These are phyloP conservation scores for Xylaria telfairii DNA, from an alignment of 495 filamentous ascomycete genomes.

Conservation along the genomic window DNA sequence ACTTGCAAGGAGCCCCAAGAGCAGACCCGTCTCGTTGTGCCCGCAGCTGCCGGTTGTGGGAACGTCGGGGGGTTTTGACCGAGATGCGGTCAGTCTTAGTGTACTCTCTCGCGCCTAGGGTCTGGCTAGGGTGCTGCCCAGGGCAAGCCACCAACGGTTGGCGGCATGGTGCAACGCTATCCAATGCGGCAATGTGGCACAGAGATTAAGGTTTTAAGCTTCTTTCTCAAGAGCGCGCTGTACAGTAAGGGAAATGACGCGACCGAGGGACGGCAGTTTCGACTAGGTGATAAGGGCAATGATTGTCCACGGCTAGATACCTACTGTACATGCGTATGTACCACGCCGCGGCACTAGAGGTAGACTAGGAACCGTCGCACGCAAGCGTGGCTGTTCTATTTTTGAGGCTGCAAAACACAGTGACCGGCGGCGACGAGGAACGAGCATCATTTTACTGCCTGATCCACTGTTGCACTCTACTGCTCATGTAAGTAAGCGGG, in stretches of 20 bases:
- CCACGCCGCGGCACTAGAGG: too few species aligned
- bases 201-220: constrained; percentile 27
- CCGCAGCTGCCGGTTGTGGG: constrained; percentile 15
- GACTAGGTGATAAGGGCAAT: background rate
- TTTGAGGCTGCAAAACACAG: constrained; percentile 11
- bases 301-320: constrained; percentile 2
- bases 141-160: constrained; percentile 21
- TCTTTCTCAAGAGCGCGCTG: constrained; percentile 2
- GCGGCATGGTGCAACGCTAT: constrained; percentile 17
- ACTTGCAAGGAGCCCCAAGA: constrained; percentile 5
- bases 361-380: too few species aligned
- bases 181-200: constrained; percentile 14
- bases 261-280: background rate
- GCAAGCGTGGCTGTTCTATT: constrained; percentile 17
- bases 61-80: constrained; percentile 22
- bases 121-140: constrained; percentile 1
- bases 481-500: constrained; percentile 17
- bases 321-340: too few species aligned
- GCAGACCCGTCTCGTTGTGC: background rate
- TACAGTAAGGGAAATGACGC: constrained; percentile 23
- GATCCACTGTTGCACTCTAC: constrained; percentile 2
- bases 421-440: background rate
- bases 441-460: background rate
- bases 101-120: constrained; percentile 8
- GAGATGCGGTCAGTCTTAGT: constrained; percentile 25